Base-by-base conservation (phyloP, 345 rosid genomes). In the Xanthoceras sorbifolium region DNA sequence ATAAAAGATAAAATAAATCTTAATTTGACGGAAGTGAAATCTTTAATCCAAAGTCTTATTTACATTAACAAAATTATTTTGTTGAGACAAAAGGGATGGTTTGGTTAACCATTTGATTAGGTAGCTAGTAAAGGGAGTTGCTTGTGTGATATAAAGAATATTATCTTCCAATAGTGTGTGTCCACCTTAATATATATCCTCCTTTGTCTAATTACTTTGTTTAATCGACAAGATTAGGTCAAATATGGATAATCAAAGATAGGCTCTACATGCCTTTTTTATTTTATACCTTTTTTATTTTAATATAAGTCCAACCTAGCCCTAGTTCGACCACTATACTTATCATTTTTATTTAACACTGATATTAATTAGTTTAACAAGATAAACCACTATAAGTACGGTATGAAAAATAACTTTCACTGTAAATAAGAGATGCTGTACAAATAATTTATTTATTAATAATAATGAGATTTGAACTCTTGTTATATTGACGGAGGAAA, bases 131-230 rank as follows among this genome's bases (percentile, higher is more conserved):
- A 11, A 40, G 4, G 18, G 59, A 1, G 26, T 25, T 73, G 26
- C 20, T 22, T 25, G 20, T 40, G n/a, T 6, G 17, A 17, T 26
- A 34, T 74, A 79, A 73, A 79, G 2, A 79, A 79, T 28, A 26
- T 50, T 74, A 48, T 79, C 75, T 55, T 74, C 66, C 48, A 79
- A 14, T 18, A 26, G 31, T 46, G 52, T 61, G 25, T 25, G 14
- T 23, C 50, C 22, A 55, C 12, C 46, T 63, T 73, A 57, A 20
- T 62, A 14, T 31, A n/a, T 26, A 46, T 29, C 26, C 54, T 9
- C 40, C 25, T 25, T 76, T 64, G 1, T 25, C 62, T 48, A 31
- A 8, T 42, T 31, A 11, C 52, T 54, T 55, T 36, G 9, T 63
- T 65, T 65, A 38, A 29, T n/a, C 25, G 14, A 38, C 20, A 54